A percentile compares a stretch with the other conserved stretches of the same genome.
phyloP scores from a whole-genome alignment of 768 basidiomycete genomes.

The Sarcodon sp. region DNA sequence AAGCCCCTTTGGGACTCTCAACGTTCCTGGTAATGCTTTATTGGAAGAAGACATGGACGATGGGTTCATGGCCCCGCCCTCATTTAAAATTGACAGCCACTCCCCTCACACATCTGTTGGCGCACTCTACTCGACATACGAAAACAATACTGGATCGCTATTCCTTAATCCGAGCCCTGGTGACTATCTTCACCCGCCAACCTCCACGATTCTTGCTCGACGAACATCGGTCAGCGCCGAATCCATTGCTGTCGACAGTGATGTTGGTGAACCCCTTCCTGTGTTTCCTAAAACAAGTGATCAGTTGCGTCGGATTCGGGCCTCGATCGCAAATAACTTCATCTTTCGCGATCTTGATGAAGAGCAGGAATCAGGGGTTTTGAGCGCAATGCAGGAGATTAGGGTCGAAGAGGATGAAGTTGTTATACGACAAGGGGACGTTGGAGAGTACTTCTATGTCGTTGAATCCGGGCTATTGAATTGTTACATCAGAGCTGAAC shows the following conservation, averaged over 20 bases:
- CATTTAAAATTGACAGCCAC: not conserved
- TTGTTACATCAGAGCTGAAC: conserved; percentile 67
- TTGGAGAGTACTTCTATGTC: conserved; percentile 96
- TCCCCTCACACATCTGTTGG: not conserved
- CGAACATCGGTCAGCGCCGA: conserved; percentile 95
- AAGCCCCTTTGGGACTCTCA: conserved; percentile 69
- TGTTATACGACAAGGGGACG: conserved; percentile 95
- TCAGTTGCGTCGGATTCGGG: conserved; percentile 79
- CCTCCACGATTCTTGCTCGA: conserved; percentile 73
- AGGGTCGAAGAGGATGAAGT: conserved; percentile 60
- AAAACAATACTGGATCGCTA: not conserved
- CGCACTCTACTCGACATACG: not conserved
- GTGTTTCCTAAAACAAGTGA: conserved; percentile 68
- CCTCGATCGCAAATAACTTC: conserved; percentile 80
- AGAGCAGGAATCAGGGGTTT: conserved; percentile 85
- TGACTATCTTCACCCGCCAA: conserved; percentile 63
- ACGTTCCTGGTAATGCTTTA: conserved; percentile 72
- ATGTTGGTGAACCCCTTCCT: conserved; percentile 54
- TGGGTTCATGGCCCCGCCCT: not conserved
- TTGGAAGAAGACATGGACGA: conserved; percentile 33
- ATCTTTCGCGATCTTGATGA: conserved; percentile 95
- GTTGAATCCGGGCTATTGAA: conserved; percentile 83
- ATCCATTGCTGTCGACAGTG: conserved; percentile 76
- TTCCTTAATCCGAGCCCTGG: conserved; percentile 25
- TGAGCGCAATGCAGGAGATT: conserved; percentile 92